Conservation (phyloP, 164 flowering plant genomes). For the Vitis cinerea region DNA sequence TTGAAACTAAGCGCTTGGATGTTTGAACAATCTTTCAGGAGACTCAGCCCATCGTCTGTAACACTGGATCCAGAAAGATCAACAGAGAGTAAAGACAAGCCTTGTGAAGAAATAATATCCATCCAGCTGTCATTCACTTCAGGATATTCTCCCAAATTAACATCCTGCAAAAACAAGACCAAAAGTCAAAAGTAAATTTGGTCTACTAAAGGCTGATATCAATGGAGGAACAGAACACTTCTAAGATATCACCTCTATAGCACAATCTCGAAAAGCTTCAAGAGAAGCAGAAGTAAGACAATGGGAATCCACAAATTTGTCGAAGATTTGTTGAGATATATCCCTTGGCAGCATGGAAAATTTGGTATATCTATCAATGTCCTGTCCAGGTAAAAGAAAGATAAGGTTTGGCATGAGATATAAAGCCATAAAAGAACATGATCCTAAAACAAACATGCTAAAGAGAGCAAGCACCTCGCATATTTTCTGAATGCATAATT, state of each 20-base stretch:
- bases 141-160: slow-evolving; percentile 80
- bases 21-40: slow-evolving; percentile 60
- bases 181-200: not conserved
- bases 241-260: slow-evolving; percentile 61
- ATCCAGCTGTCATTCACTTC: slow-evolving; percentile 81
- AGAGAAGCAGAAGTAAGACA: slow-evolving; percentile 47
- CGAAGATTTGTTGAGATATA: slow-evolving; percentile 78
- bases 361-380: slow-evolving; percentile 44
- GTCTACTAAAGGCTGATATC: not conserved
- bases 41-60: slow-evolving; percentile 64
- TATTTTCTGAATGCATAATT: slow-evolving; percentile 61
- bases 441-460: not conserved
- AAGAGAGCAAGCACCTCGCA: slow-evolving; percentile 42
- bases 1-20: slow-evolving; percentile 63
- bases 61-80: slow-evolving; percentile 86
- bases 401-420: not conserved
- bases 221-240: not conserved
- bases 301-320: slow-evolving; percentile 64
- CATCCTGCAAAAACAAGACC: slow-evolving; percentile 49
- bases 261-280: slow-evolving; percentile 87
- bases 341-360: slow-evolving; percentile 86
- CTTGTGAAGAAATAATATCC: slow-evolving; percentile 86
- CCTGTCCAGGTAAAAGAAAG: slow-evolving; percentile 33
- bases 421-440: too few relatives aligned
- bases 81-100: slow-evolving; percentile 71